Evolutionary conservation across 1,284 basidiomycete genomes (phyloP).

Genomic region (Ustilago lituana): DNA sequence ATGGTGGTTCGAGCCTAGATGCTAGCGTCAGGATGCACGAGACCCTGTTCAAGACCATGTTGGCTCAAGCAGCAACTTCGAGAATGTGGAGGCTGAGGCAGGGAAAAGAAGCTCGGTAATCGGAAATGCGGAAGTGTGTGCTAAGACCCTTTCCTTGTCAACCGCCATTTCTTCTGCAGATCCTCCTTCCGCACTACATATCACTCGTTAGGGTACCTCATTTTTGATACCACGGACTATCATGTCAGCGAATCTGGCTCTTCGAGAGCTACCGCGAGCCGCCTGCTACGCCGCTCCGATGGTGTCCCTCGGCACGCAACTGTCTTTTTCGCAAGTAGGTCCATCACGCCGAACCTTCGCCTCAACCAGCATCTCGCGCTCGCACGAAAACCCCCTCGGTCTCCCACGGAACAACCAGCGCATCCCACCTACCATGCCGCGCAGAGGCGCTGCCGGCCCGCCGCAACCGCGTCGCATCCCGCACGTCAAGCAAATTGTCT

Average conservation of each 20-base stretch:
- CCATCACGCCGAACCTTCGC: slow-evolving; percentile 3
- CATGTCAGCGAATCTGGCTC: not conserved
- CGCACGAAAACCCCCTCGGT: slow-evolving; percentile 62
- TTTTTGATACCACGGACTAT: too few relatives aligned
- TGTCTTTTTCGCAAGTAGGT: not conserved
- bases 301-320: not conserved
- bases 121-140: slow-evolving; percentile 9
- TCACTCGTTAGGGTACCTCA: too few relatives aligned
- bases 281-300: too few relatives aligned
- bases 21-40: not conserved
- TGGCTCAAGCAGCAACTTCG: slow-evolving; percentile 1
- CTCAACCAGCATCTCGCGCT: not conserved
- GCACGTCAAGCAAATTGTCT: slow-evolving; percentile 75
- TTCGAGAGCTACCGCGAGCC: not conserved
- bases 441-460: slow-evolving; percentile 65
- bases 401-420: slow-evolving; percentile 61
- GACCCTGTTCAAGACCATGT: not conserved
- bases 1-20: not conserved
- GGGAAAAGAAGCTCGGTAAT: slow-evolving; percentile 10
- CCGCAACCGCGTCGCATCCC: slow-evolving; percentile 70
- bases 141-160: too few relatives aligned
- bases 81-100: slow-evolving; percentile 36
- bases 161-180: too few relatives aligned
- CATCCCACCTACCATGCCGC: slow-evolving; percentile 58
- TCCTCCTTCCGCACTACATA: too few relatives aligned